A percentile compares a stretch with the other conserved stretches of the same genome.
Conservation (phyloP, 2,329 filamentous ascomycete genomes). For the Spiromastix sp. region DNA sequence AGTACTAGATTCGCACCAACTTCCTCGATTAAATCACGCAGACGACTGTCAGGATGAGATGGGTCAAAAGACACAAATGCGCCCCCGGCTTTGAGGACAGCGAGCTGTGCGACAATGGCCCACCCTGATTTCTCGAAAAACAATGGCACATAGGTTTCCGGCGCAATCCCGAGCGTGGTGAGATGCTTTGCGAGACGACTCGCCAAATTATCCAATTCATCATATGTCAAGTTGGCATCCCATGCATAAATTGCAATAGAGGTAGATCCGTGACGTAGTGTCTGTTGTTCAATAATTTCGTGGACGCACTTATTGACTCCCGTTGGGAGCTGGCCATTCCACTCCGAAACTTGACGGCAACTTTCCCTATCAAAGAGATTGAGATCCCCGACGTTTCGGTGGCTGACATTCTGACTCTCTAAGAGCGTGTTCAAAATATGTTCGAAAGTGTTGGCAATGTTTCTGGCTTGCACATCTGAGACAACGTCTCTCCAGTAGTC, state of each 20-base stretch:
- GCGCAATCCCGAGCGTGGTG: neutral
- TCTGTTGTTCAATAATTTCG: conserved; percentile 18
- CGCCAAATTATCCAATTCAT: neutral
- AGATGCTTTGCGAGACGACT: neutral
- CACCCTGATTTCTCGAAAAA: conserved; percentile 29
- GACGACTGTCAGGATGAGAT: conserved; percentile 18
- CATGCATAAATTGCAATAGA: conserved; percentile 12
- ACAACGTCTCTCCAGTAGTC: conserved; percentile 29
- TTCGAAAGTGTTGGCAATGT: conserved; percentile 19
- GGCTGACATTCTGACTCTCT: no score
- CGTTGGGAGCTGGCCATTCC: conserved; percentile 9
- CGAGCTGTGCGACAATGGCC: conserved; percentile 16
- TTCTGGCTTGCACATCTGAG: conserved; percentile 22
- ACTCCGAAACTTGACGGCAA: no score
- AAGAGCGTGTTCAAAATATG: no score
- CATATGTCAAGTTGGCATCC: conserved; percentile 11
- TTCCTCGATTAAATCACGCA: conserved; percentile 14
- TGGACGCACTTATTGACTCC: conserved; percentile 19
- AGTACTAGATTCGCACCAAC: conserved; percentile 3
- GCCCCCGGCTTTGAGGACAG: conserved; percentile 16
- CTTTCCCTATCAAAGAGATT: no score
- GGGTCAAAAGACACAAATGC: conserved; percentile 18
- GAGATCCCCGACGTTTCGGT: no score
- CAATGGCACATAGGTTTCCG: conserved; percentile 18
- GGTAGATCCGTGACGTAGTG: conserved; percentile 4